Evolutionary conservation across 2,329 filamentous ascomycete genomes (phyloP), one percentile per base, ranked within the genome.

Genomic region (Talaromyces sp.): DNA sequence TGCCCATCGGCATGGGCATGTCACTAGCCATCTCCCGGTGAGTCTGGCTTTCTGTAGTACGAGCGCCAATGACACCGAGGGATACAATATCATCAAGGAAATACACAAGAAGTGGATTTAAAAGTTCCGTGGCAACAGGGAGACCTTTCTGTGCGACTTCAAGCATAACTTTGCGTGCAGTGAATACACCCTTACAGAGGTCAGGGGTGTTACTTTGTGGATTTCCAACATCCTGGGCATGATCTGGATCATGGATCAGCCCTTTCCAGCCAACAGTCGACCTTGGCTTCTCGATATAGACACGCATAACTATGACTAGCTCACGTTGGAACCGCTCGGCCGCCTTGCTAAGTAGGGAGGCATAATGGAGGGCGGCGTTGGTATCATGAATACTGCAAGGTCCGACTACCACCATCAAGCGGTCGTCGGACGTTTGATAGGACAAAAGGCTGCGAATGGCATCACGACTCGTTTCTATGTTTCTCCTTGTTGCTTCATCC

Each of bases 221-320:
- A 37, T 57, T 11, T 57, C 54, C 27, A n/a, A 57, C 16, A n/a
- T 57, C 54, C 39, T 57, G 33, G 1, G 54, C 54, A 39, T 57
- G 14, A 14, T 57, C 54, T 9, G 54, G 54, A 16, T 57, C 54
- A 57, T 57, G 54, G 54, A 57, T 57, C 54, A 57, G 22, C 14
- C 54, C 54, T 57, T 57, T 57, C 54, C 54, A 57, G 22, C 54
- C 54, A 57, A 57, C 54, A 57, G 54, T 57, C 3, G 54, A 57
- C 22, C 54, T 57, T 57, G 54, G 54, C 22, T 57, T 57, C 54
- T 57, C 54, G 33, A 57, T 22, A 39, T 57, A 57, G 39, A 57
- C 54, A 57, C 54, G 54, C 54, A 57, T 57, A 33, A 57, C 31
- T 57, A 57, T 19, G 33, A 57, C 33, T 24, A 57, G 54, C 54